These are phyloP conservation scores for Volutella citrinella DNA, from an alignment of 2,329 filamentous ascomycete genomes.

Conservation along the genomic window DNA sequence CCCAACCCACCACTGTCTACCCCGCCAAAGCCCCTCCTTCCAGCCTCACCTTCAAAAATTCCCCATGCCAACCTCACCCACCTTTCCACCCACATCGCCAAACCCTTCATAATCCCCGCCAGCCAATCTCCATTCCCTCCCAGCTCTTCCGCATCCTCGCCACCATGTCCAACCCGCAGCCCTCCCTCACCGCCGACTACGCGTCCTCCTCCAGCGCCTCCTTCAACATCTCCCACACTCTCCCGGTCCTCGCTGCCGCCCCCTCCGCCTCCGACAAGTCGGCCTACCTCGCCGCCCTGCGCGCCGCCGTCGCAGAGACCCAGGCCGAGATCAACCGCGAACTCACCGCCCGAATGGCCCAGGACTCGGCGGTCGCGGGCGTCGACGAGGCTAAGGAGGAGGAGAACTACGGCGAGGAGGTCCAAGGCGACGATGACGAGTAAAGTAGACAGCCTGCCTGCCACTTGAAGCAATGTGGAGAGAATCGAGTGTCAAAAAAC, in stretches of 20 bases:
- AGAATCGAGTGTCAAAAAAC: no score
- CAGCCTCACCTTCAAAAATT: no score
- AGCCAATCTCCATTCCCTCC: slow-evolving; percentile 5
- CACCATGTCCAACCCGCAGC: slow-evolving; percentile 5
- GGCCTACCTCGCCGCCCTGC: slow-evolving; percentile 57
- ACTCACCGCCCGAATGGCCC: slow-evolving; percentile 71
- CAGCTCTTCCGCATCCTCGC: no score
- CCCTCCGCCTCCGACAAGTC: slow-evolving; percentile 48
- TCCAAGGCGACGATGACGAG: slow-evolving; percentile 59
- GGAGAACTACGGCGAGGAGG: slow-evolving; percentile 84
- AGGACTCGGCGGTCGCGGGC: slow-evolving; percentile 55
- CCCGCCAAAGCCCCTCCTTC: no score
- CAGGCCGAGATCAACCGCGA: slow-evolving; percentile 68
- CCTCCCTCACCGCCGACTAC: slow-evolving; percentile 49
- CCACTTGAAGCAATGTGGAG: no score
- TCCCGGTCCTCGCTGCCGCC: slow-evolving; percentile 34
- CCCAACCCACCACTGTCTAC: no score
- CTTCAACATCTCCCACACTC: slow-evolving; percentile 40
- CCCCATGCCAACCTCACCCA: no score
- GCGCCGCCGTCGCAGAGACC: slow-evolving; percentile 52
- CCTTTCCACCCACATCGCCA: no score
- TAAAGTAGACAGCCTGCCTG: slow-evolving; percentile 5
- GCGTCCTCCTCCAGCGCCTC: slow-evolving; percentile 46
- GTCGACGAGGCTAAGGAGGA: slow-evolving; percentile 61
- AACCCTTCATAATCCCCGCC: no score